Base-by-base conservation (phyloP, 169 alveolate species). In the Cryptosporidium bovis region DNA sequence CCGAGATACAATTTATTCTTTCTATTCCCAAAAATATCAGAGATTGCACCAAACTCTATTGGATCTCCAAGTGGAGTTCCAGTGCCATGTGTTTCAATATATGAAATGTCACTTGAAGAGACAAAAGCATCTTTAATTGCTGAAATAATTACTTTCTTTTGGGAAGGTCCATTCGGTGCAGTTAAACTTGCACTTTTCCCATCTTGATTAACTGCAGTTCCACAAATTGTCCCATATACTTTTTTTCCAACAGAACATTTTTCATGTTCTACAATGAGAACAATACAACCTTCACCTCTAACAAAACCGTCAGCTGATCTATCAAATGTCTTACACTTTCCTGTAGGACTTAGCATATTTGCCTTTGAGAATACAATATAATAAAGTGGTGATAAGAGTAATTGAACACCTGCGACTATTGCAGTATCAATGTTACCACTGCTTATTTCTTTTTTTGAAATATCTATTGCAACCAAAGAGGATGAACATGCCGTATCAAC, bases 11-110 rank as follows among this genome's bases (percentile, higher is more conserved):
- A 67, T 48, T 2, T 51, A 33, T 51, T 31, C 18, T 2, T 69
- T n/a, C 20, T 58, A 58, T 71, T 83, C 7, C 82, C 83, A 62
- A 91, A 90, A 16, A 91, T 89, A 24, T 85, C 89, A 1, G 90
- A 65, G 64, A 91, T 36, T 40, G 95, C 94, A 36, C 92, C 92
- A 48, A 92, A 91, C 55, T 93, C 95, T 56, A 93, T 91, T 27
- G 95, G 95, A 64, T 93, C 95, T 20, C 95, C 95, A 8, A 93
- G 83, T 13, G 94, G 68, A 4, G 95, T 93, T 20, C 95, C 95
- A 7, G 95, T 93, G 18, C 95, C 95, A 53, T 93, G 95, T 24
- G 91, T 36, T 65, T 93, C 95, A 50, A 83, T 66, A 65, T 62
- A 66, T 13, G 36, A 33, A 33, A 91, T 34, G 2, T 82, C 90